Base-by-base conservation (phyloP, 331 rosid genomes). In the Malus hybrid region DNA sequence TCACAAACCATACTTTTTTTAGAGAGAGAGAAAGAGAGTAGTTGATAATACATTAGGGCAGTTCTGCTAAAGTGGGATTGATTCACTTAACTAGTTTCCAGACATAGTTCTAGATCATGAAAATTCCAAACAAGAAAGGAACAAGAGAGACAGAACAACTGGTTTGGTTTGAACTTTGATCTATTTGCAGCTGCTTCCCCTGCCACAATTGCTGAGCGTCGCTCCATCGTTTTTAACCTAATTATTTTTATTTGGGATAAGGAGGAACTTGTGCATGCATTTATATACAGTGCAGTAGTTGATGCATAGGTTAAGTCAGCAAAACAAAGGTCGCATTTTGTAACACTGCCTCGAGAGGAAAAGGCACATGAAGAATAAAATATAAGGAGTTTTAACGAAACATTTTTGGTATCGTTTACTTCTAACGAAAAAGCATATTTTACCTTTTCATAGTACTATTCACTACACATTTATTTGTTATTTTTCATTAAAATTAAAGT, bases 31-130 rank as follows among this genome's bases (percentile, higher is more conserved):
- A 3, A 24, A 24, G 46, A 39, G 13, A 39, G 13, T 9, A 9
- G 46, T 39, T 10, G 12, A 39, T 36, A 24, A 36, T 36, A 48
- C 18, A 48, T 13, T 48, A 11, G 18, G 6, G 6, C 6, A 13
- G 18, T 6, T 56, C 20, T 5, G 24, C 16, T 4, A 18, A 11
- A 54, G 32, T 24, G 56, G 66, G 54, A 70, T 59, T 44, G 59
- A 73, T 80, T 67, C 70, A 59, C n/a, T 74, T 59, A 64, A 62
- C 50, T 80, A 32, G 16, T 19, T 31, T 50, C 60, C 31, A n/a
- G 31, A 50, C 66, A 50, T 20, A 46, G 11, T 36, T 36, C 44
- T 7, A 27, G 19, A 14, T 12, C 20, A 16, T 70, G 67, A 78
- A 78, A 60, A 64, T 36, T 71, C 50, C 73, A 63, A 71, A 7